Percentiles rank a stretch among this genome's conserved stretches.
Evolutionary conservation across 2,329 filamentous ascomycete genomes (phyloP).

Genomic region (Aspergillus versicolor): DNA sequence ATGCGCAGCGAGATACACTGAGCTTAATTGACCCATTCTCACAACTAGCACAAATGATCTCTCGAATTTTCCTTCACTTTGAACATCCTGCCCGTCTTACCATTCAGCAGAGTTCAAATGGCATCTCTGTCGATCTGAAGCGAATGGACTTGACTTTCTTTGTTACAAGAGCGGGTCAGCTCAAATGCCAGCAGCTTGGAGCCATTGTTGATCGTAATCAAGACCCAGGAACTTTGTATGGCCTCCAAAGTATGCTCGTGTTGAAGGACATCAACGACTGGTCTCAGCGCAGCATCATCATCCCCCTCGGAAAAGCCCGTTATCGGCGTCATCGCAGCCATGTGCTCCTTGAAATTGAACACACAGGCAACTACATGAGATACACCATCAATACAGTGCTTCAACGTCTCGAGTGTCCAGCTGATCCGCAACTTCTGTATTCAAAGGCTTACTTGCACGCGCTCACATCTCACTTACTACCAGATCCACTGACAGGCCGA

Average conservation of each 20-base stretch:
- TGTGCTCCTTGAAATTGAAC: constrained; percentile 40
- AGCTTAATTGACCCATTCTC: background rate
- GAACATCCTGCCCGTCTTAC: background rate
- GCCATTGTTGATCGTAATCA: constrained; percentile 58
- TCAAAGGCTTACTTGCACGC: constrained; percentile 61
- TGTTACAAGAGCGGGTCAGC: constrained; percentile 45
- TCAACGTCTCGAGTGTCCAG: constrained; percentile 56
- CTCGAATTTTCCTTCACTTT: background rate
- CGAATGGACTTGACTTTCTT: constrained; percentile 55
- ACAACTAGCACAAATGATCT: background rate
- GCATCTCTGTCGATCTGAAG: constrained; percentile 51
- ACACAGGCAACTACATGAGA: constrained; percentile 44
- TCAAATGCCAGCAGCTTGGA: constrained; percentile 52
- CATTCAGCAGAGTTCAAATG: constrained; percentile 9
- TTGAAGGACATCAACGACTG: constrained; percentile 46
- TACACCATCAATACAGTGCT: constrained; percentile 57
- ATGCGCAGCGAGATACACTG: too few relatives aligned
- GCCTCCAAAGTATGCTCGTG: constrained; percentile 60
- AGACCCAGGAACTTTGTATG: constrained; percentile 60
- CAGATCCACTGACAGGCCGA: constrained; percentile 57
- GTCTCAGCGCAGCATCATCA: constrained; percentile 52
- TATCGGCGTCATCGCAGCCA: constrained; percentile 42
- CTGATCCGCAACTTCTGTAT: constrained; percentile 57
- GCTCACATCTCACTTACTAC: constrained; percentile 57
- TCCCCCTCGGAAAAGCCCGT: constrained; percentile 47